A percentile compares a stretch with the other conserved stretches of the same genome.
phyloP scores from a whole-genome alignment of 2,329 filamentous ascomycete genomes.

The Venturia aucupariae region DNA sequence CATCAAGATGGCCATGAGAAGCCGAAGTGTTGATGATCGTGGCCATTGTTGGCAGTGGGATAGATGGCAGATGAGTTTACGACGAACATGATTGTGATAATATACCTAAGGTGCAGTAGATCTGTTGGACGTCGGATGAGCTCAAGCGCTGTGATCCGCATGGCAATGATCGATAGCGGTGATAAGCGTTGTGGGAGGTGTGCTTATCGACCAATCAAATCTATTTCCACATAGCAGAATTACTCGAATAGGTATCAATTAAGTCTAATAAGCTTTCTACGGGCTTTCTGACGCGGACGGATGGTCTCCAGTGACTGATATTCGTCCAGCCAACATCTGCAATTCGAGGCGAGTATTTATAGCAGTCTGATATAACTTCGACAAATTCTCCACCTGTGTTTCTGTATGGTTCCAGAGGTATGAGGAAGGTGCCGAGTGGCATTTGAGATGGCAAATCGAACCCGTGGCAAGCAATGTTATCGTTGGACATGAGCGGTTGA shows the following conservation, averaged over 20 bases:
- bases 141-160: background rate
- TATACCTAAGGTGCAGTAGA: background rate
- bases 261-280: too few species aligned
- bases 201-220: background rate
- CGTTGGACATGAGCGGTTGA: too few species aligned
- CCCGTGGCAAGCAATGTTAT: too few species aligned
- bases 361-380: too few species aligned
- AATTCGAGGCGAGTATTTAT: too few species aligned
- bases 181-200: background rate
- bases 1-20: background rate
- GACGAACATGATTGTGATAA: background rate
- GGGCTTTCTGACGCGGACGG: too few species aligned
- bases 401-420: too few species aligned
- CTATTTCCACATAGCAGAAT: background rate
- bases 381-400: too few species aligned
- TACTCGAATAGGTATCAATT: background rate
- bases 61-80: background rate
- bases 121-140: background rate
- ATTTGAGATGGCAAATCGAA: too few species aligned
- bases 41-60: background rate
- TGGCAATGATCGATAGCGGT: slow-evolving; percentile 2
- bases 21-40: slow-evolving; percentile 14
- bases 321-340: too few species aligned
- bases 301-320: too few species aligned
- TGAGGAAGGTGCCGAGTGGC: too few species aligned